Evolutionary conservation across 2,329 filamentous ascomycete genomes (phyloP).

Genomic region (Fusarium fracticaudum): DNA sequence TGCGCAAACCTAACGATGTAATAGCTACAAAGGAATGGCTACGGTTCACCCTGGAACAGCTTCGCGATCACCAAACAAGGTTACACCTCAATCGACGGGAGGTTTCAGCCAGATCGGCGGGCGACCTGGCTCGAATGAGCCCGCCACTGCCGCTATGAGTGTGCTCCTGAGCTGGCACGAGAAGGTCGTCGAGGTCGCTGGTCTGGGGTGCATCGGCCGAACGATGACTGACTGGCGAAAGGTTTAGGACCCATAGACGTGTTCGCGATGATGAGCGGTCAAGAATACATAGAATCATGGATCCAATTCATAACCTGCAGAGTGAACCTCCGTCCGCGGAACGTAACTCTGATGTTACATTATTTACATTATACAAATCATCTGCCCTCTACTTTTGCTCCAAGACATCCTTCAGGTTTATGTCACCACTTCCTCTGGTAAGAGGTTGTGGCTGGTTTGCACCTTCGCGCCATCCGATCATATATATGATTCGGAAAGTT

Average conservation of each 20-base stretch:
- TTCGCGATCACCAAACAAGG: conserved; percentile 54
- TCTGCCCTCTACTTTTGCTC: conserved; percentile 53
- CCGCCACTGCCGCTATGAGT: conserved; percentile 90
- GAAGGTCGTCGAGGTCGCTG: conserved; percentile 94
- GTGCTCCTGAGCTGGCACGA: conserved; percentile 98
- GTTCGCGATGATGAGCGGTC: conserved; percentile 14
- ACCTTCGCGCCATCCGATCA: conserved; percentile 98
- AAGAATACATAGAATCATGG: conserved; percentile 35
- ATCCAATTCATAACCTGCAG: conserved; percentile 8
- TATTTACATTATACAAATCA: conserved; percentile 18
- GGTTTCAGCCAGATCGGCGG: conserved; percentile 84
- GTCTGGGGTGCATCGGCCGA: conserved; percentile 88
- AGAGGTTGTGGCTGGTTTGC: conserved; percentile 82
- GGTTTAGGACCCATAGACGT: conserved; percentile 51
- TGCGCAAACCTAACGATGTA: conserved; percentile 13
- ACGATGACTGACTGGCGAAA: conserved; percentile 97
- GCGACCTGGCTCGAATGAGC: conserved; percentile 67
- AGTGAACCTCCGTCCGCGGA: not conserved
- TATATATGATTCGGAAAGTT: conserved; percentile 94
- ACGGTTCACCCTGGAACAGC: conserved; percentile 53
- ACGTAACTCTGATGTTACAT: conserved; percentile 15
- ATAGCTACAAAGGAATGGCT: conserved; percentile 91
- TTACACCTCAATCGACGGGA: conserved; percentile 77
- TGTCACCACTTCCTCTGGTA: conserved; percentile 82
- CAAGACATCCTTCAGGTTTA: conserved; percentile 87